Evolutionary conservation across 2,329 filamentous ascomycete species (phyloP).

Genomic region (Graphium sp.): DNA sequence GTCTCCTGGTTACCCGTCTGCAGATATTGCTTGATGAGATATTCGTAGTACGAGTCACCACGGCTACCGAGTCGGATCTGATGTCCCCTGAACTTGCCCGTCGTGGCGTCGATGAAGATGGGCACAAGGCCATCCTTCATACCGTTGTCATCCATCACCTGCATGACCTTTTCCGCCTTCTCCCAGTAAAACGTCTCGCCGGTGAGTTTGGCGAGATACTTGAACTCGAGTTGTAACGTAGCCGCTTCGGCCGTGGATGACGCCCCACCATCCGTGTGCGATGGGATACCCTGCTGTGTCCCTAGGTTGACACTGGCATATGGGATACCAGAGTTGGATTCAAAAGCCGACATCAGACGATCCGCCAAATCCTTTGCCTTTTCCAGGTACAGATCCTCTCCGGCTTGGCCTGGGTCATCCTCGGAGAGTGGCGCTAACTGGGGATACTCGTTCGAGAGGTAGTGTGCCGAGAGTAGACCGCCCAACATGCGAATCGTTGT

Average conservation of each 20-base stretch:
- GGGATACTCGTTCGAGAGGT: conserved; percentile 73
- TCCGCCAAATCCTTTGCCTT: conserved; percentile 90
- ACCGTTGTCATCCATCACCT: conserved; percentile 73
- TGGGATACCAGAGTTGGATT: conserved; percentile 72
- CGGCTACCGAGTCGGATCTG: conserved; percentile 88
- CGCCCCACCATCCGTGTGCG: conserved; percentile 71
- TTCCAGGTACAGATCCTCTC: conserved; percentile 87
- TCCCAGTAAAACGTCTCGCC: conserved; percentile 91
- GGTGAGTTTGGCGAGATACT: conserved; percentile 88
- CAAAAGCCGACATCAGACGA: conserved; percentile 71
- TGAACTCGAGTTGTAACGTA: conserved; percentile 87
- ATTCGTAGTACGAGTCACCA: conserved; percentile 97
- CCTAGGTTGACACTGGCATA: conserved; percentile 82
- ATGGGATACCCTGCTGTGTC: conserved; percentile 57
- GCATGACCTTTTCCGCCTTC: conserved; percentile 77
- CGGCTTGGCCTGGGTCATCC: conserved; percentile 53
- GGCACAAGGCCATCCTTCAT: conserved; percentile 71
- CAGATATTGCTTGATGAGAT: conserved; percentile 94
- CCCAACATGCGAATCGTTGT: conserved; percentile 97
- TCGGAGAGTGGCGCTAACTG: conserved; percentile 59
- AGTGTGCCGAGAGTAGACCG: conserved; percentile 82
- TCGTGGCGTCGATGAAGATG: conserved; percentile 73
- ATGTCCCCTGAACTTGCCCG: conserved; percentile 60
- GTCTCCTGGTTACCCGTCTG: conserved; percentile 79
- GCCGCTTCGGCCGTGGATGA: conserved; percentile 91